phyloP scores from a whole-genome alignment of 306 rosid species.

The Gleditsia sinensis region DNA sequence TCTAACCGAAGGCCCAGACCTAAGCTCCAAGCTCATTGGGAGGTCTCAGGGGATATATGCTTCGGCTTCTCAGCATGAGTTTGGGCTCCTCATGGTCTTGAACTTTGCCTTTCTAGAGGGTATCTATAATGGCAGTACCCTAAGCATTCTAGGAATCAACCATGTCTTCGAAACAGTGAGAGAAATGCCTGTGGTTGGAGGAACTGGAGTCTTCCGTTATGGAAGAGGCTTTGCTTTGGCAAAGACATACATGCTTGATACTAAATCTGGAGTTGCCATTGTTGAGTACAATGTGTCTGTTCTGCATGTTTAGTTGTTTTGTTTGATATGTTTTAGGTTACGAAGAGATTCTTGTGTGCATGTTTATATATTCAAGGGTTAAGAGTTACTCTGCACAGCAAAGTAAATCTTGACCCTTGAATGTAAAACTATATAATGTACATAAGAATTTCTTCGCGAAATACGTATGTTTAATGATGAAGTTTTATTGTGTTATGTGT shows the following conservation, averaged over 20 bases:
- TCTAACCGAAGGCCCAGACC: slow-evolving; percentile 38
- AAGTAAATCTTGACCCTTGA: too few relatives aligned
- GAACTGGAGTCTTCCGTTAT: slow-evolving; percentile 33
- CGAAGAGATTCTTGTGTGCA: too few relatives aligned
- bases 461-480: too few relatives aligned
- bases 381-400: too few relatives aligned
- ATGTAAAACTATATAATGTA: too few relatives aligned
- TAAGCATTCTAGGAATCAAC: slow-evolving; percentile 38
- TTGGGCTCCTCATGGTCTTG: slow-evolving; percentile 38
- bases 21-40: slow-evolving; percentile 35
- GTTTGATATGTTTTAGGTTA: too few relatives aligned
- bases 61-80: slow-evolving; percentile 35
- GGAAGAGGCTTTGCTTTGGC: slow-evolving; percentile 39
- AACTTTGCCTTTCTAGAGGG: slow-evolving; percentile 34
- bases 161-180: slow-evolving; percentile 18
- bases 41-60: slow-evolving; percentile 48
- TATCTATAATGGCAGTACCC: slow-evolving; percentile 32
- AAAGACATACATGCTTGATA: slow-evolving; percentile 7
- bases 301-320: slow-evolving; percentile 2
- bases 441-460: too few relatives aligned
- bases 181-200: slow-evolving; percentile 39
- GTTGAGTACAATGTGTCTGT: slow-evolving; percentile 43
- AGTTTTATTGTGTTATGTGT: too few relatives aligned
- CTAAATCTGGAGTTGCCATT: slow-evolving; percentile 30
- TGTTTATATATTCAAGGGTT: too few relatives aligned